These are phyloP conservation scores for Ramaria rubella DNA, from an alignment of 768 basidiomycete species.

Conservation along the genomic window DNA sequence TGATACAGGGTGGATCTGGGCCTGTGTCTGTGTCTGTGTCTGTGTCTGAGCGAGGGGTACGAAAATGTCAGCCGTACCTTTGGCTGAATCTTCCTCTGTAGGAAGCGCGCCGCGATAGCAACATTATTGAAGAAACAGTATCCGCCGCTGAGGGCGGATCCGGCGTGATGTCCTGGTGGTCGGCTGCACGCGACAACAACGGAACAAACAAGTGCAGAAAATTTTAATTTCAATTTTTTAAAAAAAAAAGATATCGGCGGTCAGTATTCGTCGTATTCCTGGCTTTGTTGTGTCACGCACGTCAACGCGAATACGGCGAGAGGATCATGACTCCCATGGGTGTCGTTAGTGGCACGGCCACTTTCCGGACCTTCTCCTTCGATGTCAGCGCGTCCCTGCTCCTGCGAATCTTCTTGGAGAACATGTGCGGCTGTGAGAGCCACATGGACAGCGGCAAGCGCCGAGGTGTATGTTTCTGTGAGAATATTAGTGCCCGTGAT, in stretches of 20 bases:
- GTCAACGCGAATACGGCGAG: constrained; percentile 19
- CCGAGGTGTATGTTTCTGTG: constrained; percentile 26
- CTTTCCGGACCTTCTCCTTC: neutral
- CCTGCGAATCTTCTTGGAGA: constrained; percentile 7
- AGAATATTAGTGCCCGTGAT: too few species aligned
- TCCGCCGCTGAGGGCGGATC: constrained; percentile 24
- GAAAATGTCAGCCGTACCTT: neutral
- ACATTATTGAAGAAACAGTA: constrained; percentile 32
- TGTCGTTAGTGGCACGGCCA: too few species aligned
- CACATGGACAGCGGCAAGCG: constrained; percentile 23
- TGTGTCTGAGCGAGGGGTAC: neutral
- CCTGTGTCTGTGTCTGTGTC: neutral
- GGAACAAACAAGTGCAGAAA: neutral
- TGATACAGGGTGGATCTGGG: neutral
- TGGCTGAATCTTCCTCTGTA: constrained; percentile 16
- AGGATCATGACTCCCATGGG: too few species aligned
- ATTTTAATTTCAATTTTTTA: neutral
- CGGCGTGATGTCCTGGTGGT: constrained; percentile 30
- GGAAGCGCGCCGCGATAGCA: constrained; percentile 26
- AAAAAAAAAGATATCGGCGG: neutral
- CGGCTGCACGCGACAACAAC: constrained; percentile 13
- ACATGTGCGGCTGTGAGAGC: constrained; percentile 20
- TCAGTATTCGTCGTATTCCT: neutral
- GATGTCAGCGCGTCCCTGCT: neutral
- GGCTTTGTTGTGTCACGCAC: constrained; percentile 15